A percentile compares a stretch with the other conserved stretches of the same genome.
phyloP scores from a whole-genome alignment of 2,329 filamentous ascomycete genomes.

The Diaporthe caulivora region DNA sequence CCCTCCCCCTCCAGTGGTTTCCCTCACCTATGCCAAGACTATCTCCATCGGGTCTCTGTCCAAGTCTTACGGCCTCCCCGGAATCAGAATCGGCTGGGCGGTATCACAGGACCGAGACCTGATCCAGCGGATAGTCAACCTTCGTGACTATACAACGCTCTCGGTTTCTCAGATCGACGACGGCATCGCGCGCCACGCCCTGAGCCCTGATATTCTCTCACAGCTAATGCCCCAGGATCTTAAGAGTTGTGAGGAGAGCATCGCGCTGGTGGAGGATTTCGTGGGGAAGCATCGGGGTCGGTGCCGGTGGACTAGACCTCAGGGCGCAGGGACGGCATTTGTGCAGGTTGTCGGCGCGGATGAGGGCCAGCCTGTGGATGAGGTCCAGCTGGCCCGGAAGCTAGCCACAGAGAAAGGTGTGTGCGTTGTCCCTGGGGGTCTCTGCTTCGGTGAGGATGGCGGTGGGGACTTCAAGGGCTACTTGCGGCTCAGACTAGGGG shows the following conservation, averaged over 20 bases:
- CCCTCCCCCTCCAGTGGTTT: conserved; percentile 18
- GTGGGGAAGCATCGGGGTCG: neutral
- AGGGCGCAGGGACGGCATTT: conserved; percentile 2
- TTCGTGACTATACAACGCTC: conserved; percentile 5
- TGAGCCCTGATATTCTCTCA: conserved; percentile 6
- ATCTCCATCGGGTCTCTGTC: conserved; percentile 18
- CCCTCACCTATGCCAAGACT: conserved; percentile 8
- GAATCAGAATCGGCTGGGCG: conserved; percentile 95
- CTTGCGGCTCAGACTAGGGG: conserved; percentile 10
- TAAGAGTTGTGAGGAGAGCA: neutral
- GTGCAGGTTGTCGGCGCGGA: neutral
- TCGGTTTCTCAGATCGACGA: conserved; percentile 29
- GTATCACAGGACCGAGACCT: conserved; percentile 61
- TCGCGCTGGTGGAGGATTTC: neutral
- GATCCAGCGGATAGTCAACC: conserved; percentile 11
- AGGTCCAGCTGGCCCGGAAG: neutral
- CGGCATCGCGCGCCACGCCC: conserved; percentile 12
- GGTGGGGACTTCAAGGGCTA: conserved; percentile 16
- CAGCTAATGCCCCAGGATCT: neutral
- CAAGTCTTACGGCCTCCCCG: conserved; percentile 61
- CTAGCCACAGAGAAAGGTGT: conserved; percentile 22
- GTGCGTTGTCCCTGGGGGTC: conserved; percentile 21
- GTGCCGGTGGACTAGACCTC: conserved; percentile 1
- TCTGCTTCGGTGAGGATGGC: conserved; percentile 14
- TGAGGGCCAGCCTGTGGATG: neutral